Evolutionary conservation across 768 basidiomycete species (phyloP).

Genomic region (Suillus subluteus): DNA sequence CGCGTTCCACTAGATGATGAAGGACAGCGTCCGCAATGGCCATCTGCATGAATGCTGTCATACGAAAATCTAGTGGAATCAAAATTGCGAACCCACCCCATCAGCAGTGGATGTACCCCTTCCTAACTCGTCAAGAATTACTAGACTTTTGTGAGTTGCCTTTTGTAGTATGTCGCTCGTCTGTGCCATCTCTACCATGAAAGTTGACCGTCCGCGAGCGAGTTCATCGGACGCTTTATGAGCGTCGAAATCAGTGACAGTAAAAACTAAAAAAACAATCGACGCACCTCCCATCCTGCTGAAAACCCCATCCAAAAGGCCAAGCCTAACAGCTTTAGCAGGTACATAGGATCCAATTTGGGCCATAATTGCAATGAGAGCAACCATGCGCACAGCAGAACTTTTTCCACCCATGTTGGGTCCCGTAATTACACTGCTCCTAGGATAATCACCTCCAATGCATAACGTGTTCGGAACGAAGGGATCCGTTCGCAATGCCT

Average conservation of each 20-base stretch:
- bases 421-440: conserved; percentile 78
- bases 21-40: conserved; percentile 85
- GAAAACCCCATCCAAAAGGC: conserved; percentile 82
- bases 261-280: conserved; percentile 1
- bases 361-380: conserved; percentile 72
- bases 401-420: conserved; percentile 92
- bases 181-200: conserved; percentile 97
- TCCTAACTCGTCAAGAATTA: conserved; percentile 90
- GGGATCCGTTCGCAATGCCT: conserved; percentile 73
- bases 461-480: conserved; percentile 84
- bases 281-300: conserved; percentile 87
- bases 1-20: conserved; percentile 62
- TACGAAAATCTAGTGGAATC: conserved; percentile 7
- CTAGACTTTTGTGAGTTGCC: conserved; percentile 75
- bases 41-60: conserved; percentile 52
- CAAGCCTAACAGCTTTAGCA: conserved; percentile 69
- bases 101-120: conserved; percentile 93
- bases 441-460: conserved; percentile 57
- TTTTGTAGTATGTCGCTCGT: conserved; percentile 86
- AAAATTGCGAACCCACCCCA: conserved; percentile 51
- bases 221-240: conserved; percentile 82
- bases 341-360: conserved; percentile 97
- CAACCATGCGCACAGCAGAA: conserved; percentile 78
- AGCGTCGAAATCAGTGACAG: conserved; percentile 10
- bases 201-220: conserved; percentile 84